Conservation (phyloP, 768 basidiomycete species). For the Termitomyces eurrhizus region DNA sequence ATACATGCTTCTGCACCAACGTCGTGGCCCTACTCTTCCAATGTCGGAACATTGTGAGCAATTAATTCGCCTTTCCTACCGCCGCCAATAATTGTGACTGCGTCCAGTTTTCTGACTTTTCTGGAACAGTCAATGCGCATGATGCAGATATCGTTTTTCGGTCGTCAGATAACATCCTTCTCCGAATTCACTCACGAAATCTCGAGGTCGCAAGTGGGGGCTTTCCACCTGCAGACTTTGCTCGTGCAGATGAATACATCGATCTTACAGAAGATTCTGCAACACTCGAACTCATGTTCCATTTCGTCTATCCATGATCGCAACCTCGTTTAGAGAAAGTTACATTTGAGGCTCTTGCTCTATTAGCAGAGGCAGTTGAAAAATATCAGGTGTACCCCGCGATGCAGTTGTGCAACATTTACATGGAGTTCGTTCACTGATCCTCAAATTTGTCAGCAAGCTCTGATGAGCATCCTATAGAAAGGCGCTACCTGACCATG, state of each 20-base stretch:
- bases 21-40: not conserved
- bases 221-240: constrained; percentile 11
- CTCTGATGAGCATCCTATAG: not conserved
- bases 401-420: constrained; percentile 17
- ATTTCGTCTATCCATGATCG: constrained; percentile 15
- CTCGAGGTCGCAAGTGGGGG: constrained; percentile 12
- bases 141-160: constrained; percentile 14
- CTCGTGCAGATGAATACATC: constrained; percentile 2
- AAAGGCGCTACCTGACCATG: constrained; percentile 10
- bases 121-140: constrained; percentile 7
- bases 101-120: too few relatives aligned
- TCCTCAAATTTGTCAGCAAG: not conserved
- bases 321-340: constrained; percentile 11
- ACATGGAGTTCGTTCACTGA: constrained; percentile 15
- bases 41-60: not conserved
- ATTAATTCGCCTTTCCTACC: not conserved
- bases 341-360: constrained; percentile 7
- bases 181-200: constrained; percentile 15
- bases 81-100: not conserved
- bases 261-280: constrained; percentile 13
- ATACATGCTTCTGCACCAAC: not conserved
- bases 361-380: constrained; percentile 17
- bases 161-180: constrained; percentile 11
- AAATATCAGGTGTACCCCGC: constrained; percentile 20
- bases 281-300: constrained; percentile 17